Conservation (phyloP, 371 early-diverging fungal genomes). For the Circinella umbellata region DNA sequence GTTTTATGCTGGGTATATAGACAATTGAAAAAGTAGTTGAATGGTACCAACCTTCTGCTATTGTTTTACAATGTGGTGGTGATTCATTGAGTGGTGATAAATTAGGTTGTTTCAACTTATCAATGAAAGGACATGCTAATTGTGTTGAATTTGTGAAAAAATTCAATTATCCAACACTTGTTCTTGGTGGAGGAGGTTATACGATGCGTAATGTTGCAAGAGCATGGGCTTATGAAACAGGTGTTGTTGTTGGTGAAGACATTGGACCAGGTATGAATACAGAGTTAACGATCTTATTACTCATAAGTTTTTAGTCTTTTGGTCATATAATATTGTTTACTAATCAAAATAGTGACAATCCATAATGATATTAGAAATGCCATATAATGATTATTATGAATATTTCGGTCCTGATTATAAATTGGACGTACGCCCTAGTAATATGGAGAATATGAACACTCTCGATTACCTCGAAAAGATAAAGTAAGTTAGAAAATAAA, state of each 20-base stretch:
- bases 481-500: conserved; percentile 34
- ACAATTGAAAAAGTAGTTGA: conserved; percentile 73
- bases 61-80: conserved; percentile 95
- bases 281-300: conserved; percentile 11
- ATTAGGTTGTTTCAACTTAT: conserved; percentile 93
- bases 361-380: conserved; percentile 64
- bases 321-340: conserved; percentile 48
- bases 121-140: conserved; percentile 88
- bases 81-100: conserved; percentile 93
- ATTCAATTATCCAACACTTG: conserved; percentile 82
- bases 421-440: conserved; percentile 84
- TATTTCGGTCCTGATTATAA: conserved; percentile 88
- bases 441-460: conserved; percentile 91
- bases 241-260: conserved; percentile 84
- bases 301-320: background rate
- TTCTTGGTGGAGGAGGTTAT: conserved; percentile 97
- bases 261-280: conserved; percentile 70
- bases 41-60: conserved; percentile 80
- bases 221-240: conserved; percentile 96
- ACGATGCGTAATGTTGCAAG: conserved; percentile 93
- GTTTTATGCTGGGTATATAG: background rate
- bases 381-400: conserved; percentile 74
- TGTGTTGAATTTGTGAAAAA: conserved; percentile 87
- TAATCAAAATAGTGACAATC: too few species aligned
- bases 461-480: conserved; percentile 83